Evolutionary conservation across 2,329 filamentous ascomycete genomes (phyloP).

Genomic region (Acephala macrosclerotiorum): DNA sequence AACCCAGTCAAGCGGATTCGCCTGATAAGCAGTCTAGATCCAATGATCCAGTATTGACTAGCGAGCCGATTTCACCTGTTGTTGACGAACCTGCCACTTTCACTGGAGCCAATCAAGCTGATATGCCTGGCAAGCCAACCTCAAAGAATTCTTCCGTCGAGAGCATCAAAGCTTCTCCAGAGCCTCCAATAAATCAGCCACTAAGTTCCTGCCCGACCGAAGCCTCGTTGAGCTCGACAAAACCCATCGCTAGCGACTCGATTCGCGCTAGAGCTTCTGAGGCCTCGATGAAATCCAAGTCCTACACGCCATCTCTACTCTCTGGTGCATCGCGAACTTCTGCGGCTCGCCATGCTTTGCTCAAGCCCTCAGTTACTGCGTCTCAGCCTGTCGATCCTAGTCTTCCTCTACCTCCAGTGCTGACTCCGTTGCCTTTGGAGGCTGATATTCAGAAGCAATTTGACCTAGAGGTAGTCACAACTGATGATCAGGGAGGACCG

Average conservation of each 20-base stretch:
- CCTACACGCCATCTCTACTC: slow-evolving; percentile 35
- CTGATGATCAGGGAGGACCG: not conserved
- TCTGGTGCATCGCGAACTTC: slow-evolving; percentile 38
- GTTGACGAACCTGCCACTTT: not conserved
- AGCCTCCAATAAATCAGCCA: not conserved
- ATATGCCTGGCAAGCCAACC: not conserved
- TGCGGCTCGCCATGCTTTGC: slow-evolving; percentile 36
- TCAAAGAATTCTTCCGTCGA: not conserved
- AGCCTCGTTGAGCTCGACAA: not conserved
- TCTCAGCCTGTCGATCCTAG: slow-evolving; percentile 33
- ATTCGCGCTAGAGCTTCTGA: slow-evolving; percentile 29
- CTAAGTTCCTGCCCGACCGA: not conserved
- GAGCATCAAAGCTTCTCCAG: not conserved
- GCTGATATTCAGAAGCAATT: not conserved
- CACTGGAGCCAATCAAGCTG: not conserved
- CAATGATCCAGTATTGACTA: not conserved
- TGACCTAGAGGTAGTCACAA: not conserved
- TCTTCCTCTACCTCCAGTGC: slow-evolving; percentile 35
- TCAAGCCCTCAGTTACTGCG: slow-evolving; percentile 36
- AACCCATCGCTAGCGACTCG: not conserved
- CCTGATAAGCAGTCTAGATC: not conserved
- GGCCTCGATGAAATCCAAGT: slow-evolving; percentile 28
- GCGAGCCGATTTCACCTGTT: not conserved
- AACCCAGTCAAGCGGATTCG: no score
- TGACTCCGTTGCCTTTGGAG: slow-evolving; percentile 27